Conservation (phyloP, 2,329 filamentous ascomycete genomes). For the Trichoderma sp. region DNA sequence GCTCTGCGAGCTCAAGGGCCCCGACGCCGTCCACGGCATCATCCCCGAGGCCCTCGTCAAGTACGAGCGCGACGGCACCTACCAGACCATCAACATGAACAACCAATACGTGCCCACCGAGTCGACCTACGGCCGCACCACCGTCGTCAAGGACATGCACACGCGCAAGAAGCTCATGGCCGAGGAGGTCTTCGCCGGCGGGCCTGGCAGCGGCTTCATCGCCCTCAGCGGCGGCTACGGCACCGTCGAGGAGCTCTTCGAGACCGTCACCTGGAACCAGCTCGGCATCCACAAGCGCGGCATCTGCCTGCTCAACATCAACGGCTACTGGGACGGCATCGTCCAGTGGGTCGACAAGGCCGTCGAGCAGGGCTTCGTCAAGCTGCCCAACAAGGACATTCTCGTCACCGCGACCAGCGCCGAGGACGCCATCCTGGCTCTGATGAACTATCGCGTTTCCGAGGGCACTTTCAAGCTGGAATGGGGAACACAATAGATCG, state of each 20-base stretch:
- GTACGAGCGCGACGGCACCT: conserved; percentile 66
- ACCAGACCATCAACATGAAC: conserved; percentile 42
- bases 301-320: conserved; percentile 79
- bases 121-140: conserved; percentile 73
- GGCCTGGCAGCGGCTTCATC: conserved; percentile 82
- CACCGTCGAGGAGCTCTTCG: conserved; percentile 93
- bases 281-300: conserved; percentile 82
- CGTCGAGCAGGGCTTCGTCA: conserved; percentile 74
- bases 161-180: conserved; percentile 94
- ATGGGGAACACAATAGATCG: conserved; percentile 65
- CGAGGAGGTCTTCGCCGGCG: conserved; percentile 75
- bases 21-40: conserved; percentile 82
- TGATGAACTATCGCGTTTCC: conserved; percentile 73
- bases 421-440: conserved; percentile 65
- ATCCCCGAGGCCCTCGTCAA: conserved; percentile 82
- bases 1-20: conserved; percentile 77
- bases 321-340: conserved; percentile 89
- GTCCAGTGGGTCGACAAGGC: conserved; percentile 76
- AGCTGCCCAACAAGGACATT: conserved; percentile 66
- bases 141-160: conserved; percentile 93
- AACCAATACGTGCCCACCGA: conserved; percentile 61
- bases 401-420: conserved; percentile 71
- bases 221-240: conserved; percentile 87
- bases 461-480: conserved; percentile 74
- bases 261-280: conserved; percentile 92